Percentiles rank a stretch among this genome's conserved stretches.
Evolutionary conservation across 2,329 filamentous ascomycete genomes (phyloP).

Genomic region (Leptosphaerulina australis): DNA sequence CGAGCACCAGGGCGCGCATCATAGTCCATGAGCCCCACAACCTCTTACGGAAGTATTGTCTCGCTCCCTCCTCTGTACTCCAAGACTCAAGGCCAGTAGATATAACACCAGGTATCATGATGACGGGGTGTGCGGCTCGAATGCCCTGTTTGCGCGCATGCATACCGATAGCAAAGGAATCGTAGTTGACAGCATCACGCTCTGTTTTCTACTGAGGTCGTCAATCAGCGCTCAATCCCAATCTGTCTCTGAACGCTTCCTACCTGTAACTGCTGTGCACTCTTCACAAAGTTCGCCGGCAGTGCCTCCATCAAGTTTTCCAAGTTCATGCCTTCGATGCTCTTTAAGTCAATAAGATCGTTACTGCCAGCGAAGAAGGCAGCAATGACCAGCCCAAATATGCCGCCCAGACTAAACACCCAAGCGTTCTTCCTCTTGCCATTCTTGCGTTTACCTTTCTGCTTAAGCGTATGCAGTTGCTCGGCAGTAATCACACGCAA

Average conservation of each 20-base stretch:
- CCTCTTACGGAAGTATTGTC: conserved; percentile 90
- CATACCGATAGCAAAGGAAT: conserved; percentile 89
- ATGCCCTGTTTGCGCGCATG: conserved; percentile 83
- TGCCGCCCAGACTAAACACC: conserved; percentile 83
- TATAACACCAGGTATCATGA: conserved; percentile 98
- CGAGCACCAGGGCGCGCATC: conserved; percentile 92
- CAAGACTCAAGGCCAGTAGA: conserved; percentile 96
- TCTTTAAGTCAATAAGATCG: conserved; percentile 85
- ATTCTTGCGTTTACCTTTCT: conserved; percentile 48
- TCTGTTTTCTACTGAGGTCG: conserved; percentile 71
- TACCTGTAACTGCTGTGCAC: conserved; percentile 85
- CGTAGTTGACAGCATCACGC: conserved; percentile 85
- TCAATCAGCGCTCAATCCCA: conserved; percentile 29
- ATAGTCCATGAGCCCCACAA: conserved; percentile 99
- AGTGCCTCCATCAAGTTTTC: conserved; percentile 86
- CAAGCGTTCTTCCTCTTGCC: conserved; percentile 76
- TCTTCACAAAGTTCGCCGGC: conserved; percentile 81
- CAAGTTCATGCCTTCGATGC: conserved; percentile 73
- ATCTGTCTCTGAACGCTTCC: conserved; percentile 30
- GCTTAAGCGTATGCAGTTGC: conserved; percentile 57
- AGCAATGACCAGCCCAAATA: conserved; percentile 89
- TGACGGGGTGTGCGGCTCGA: conserved; percentile 80
- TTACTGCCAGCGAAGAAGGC: conserved; percentile 89
- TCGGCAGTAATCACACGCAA: conserved; percentile 59
- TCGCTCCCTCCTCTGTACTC: conserved; percentile 84